Evolutionary conservation across 2,329 filamentous ascomycete genomes (phyloP).

Genomic region (Diaporthe citri): DNA sequence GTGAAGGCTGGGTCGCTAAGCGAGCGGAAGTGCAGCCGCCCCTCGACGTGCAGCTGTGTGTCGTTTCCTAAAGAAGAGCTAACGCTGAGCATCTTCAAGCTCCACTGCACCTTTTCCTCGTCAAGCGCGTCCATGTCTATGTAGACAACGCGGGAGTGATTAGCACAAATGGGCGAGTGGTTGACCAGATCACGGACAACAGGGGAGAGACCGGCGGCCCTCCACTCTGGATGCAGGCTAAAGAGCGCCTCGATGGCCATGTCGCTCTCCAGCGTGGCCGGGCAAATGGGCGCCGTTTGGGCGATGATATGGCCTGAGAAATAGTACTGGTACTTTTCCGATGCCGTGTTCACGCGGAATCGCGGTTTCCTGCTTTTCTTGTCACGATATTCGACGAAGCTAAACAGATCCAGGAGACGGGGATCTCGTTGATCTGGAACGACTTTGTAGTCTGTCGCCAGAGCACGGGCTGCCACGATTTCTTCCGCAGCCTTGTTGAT

Average conservation of each 20-base stretch:
- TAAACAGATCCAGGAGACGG: background rate
- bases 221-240: constrained; percentile 48
- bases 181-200: constrained; percentile 47
- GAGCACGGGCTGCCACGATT: too few relatives aligned
- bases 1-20: background rate
- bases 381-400: constrained; percentile 41
- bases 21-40: background rate
- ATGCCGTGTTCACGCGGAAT: constrained; percentile 57
- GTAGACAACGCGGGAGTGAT: constrained; percentile 45
- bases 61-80: too few relatives aligned
- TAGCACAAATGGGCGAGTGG: constrained; percentile 49
- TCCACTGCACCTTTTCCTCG: background rate
- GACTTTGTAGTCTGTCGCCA: too few relatives aligned
- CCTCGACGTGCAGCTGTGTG: too few relatives aligned
- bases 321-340: constrained; percentile 49
- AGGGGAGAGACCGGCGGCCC: constrained; percentile 42
- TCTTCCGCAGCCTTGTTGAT: background rate
- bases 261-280: constrained; percentile 52
- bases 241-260: constrained; percentile 50
- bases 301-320: constrained; percentile 56
- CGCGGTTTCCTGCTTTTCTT: constrained; percentile 42
- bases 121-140: constrained; percentile 44
- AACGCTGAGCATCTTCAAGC: background rate
- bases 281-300: constrained; percentile 52
- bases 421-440: too few relatives aligned